Conservation (phyloP, 2,329 filamentous ascomycete genomes). For the Pseudopyrenochaeta lycopersici region DNA sequence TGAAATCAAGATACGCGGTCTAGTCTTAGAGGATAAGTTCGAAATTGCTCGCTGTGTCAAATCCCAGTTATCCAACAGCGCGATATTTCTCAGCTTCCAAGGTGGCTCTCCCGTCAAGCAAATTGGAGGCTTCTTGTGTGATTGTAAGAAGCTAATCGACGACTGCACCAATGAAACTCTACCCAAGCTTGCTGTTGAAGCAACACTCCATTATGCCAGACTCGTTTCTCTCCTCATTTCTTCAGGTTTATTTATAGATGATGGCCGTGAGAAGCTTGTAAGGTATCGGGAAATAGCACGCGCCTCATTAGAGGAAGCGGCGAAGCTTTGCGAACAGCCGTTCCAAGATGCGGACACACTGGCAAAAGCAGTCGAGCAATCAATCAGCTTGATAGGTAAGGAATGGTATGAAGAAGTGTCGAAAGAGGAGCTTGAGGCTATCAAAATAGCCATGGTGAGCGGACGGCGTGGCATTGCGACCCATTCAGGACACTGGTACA, state of each 20-base stretch:
- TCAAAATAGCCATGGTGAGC: slow-evolving; percentile 59
- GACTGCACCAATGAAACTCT: slow-evolving; percentile 41
- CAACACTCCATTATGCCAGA: slow-evolving; percentile 43
- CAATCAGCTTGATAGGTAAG: slow-evolving; percentile 37
- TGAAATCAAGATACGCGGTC: slow-evolving; percentile 38
- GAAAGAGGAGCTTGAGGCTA: slow-evolving; percentile 53
- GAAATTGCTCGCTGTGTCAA: slow-evolving; percentile 16
- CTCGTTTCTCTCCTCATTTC: slow-evolving; percentile 37
- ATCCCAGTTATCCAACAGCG: background rate
- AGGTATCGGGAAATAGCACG: slow-evolving; percentile 28
- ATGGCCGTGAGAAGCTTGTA: slow-evolving; percentile 15
- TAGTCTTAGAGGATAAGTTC: slow-evolving; percentile 44
- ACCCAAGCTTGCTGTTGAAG: slow-evolving; percentile 51
- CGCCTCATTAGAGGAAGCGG: slow-evolving; percentile 37
- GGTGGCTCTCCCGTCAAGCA: slow-evolving; percentile 14
- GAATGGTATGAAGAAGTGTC: slow-evolving; percentile 54
- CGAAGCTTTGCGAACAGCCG: slow-evolving; percentile 41
- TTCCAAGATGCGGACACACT: slow-evolving; percentile 43
- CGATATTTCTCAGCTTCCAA: slow-evolving; percentile 13
- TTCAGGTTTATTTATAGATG: slow-evolving; percentile 11
- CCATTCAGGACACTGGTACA: slow-evolving; percentile 68
- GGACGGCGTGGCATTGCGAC: slow-evolving; percentile 53
- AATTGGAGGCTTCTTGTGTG: slow-evolving; percentile 28
- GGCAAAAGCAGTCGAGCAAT: slow-evolving; percentile 34
- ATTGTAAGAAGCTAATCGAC: slow-evolving; percentile 41